Base-by-base conservation (phyloP, 148 eudicot genomes). In the Oxyria digyna region DNA sequence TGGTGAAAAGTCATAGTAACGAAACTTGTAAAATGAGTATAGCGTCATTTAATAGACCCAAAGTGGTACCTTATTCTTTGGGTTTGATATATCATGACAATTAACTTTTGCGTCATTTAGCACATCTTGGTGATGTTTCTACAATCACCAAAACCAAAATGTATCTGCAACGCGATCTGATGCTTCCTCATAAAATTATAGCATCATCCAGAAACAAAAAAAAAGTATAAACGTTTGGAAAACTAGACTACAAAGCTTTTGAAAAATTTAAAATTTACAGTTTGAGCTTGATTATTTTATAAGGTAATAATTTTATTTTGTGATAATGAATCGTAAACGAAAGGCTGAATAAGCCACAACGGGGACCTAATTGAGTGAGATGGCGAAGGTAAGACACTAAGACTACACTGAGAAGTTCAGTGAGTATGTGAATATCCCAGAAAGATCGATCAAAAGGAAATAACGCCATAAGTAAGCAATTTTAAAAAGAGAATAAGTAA, bases 21-120 rank as follows among this genome's bases (percentile, higher is more conserved):
- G 24, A 65, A 37, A 37, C 27, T 65, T 65, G 68, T 32, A 0
- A 23, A 65, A 37, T 13, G 21, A 20, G 73, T 83, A 72, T 86
- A 43, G 85, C 87, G 77, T 83, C 85, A 85, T 79, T 67, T 35
- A 69, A 82, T 87, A 87, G 85, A 87, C 84, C 91, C 77, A 81
- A 21, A 81, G 79, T 48, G 71, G 68, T 72, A 72, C 45, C 81
- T 83, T 69, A 85, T 69, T 68, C 76, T 77, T 71, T 77, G 74
- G 77, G 85, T 75, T 84, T 88, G 70, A 91, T 87, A 86, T 72
- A 72, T 78, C 86, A 84, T 67, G 82, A 83, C 70, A 77, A 65
- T 74, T 87, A 31, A 27, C 62, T 87, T 79, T 84, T 70, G 90
- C 93, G 84, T 78, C 85, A 45, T 42, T 63, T 41, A 42, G n/a